Evolutionary conservation across 176 grass and related monocot species (phyloP).

Genomic region (Chrysopogon serrulatus): DNA sequence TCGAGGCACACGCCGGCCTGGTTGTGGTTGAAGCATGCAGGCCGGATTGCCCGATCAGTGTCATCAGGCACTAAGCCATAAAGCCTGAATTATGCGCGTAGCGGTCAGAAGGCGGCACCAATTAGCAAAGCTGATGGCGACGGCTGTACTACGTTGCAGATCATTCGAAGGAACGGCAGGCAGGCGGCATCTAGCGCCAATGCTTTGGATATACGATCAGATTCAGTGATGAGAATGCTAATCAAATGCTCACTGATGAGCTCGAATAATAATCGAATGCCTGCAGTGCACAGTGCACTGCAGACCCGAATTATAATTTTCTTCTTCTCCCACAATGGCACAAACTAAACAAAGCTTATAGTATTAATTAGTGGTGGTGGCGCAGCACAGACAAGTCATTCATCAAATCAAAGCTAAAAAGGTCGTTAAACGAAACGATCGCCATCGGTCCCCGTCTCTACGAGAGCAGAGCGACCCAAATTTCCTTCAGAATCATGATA

Average conservation of each 20-base stretch:
- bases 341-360: background rate
- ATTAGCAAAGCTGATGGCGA: constrained; percentile 16
- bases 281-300: background rate
- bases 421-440: background rate
- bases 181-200: background rate
- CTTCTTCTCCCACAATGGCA: background rate
- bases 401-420: background rate
- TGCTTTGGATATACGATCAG: constrained; percentile 27
- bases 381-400: background rate
- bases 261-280: too few relatives aligned
- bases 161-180: constrained; percentile 23
- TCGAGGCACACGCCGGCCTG: background rate
- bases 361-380: background rate
- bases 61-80: constrained; percentile 41
- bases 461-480: constrained; percentile 15
- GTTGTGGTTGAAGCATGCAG: background rate
- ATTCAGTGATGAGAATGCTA: too few relatives aligned
- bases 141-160: background rate
- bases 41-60: constrained; percentile 21
- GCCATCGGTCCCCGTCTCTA: background rate
- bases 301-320: background rate
- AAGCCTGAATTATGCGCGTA: constrained; percentile 31
- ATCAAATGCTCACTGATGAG: too few relatives aligned
- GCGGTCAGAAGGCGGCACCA: constrained; percentile 3
- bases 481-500: background rate